A percentile compares a stretch with the other conserved stretches of the same genome.
Evolutionary conservation across 345 rosid species (phyloP).

Genomic region (Erucastrum elatum): DNA sequence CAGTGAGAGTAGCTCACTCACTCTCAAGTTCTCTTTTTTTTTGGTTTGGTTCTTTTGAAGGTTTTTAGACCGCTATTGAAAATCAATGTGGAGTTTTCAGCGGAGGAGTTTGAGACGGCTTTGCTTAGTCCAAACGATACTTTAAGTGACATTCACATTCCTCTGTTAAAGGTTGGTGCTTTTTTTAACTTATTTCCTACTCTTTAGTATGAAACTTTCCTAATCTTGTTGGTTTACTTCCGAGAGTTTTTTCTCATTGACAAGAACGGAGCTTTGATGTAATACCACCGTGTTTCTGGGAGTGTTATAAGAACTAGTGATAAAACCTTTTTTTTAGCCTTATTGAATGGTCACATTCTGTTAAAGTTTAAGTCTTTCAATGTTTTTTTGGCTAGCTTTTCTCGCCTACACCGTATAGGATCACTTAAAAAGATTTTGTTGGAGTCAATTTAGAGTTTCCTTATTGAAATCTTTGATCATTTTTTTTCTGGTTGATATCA

Average conservation of each 20-base stretch:
- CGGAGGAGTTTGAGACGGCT: conserved; percentile 96
- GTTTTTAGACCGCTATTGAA: conserved; percentile 88
- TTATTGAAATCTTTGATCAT: conserved; percentile 4
- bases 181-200: conserved; percentile 12
- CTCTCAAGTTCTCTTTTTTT: background rate
- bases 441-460: background rate
- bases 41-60: conserved; percentile 49
- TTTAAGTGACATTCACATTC: conserved; percentile 88
- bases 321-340: background rate
- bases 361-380: background rate
- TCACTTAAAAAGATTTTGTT: background rate
- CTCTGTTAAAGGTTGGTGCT: conserved; percentile 86
- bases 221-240: background rate
- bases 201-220: background rate
- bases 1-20: conserved; percentile 17
- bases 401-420: conserved; percentile 5
- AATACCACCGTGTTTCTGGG: background rate
- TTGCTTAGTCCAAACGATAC: conserved; percentile 85
- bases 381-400: background rate
- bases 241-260: conserved; percentile 21
- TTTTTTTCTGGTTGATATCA: background rate
- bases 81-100: conserved; percentile 81
- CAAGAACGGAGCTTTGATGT: conserved; percentile 3
- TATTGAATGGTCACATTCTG: background rate
- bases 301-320: background rate